Conservation (phyloP, 2,329 filamentous ascomycete genomes). For the Penicillium fuscoglaucum region DNA sequence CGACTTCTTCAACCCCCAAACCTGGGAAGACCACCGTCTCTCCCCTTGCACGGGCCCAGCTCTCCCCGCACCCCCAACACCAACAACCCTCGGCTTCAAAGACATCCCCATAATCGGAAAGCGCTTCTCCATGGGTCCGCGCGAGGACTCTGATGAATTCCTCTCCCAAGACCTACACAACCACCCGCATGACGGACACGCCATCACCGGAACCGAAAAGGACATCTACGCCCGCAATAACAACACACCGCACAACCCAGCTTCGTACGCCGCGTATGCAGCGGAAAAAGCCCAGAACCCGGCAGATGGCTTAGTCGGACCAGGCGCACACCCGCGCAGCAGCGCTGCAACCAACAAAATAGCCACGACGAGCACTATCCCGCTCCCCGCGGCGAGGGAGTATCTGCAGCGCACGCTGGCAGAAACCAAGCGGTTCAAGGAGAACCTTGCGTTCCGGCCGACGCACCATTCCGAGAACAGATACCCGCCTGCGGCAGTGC, state of each 20-base stretch:
- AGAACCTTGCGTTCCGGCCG: conserved; percentile 65
- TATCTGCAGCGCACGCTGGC: conserved; percentile 77
- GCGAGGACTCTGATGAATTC: conserved; percentile 18
- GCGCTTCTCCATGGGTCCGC: conserved; percentile 34
- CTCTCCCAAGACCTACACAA: conserved; percentile 25
- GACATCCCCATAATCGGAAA: conserved; percentile 44
- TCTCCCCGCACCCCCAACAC: conserved; percentile 56
- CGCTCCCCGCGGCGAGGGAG: conserved; percentile 54
- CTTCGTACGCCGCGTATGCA: conserved; percentile 11
- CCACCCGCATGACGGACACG: not conserved
- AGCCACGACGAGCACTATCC: conserved; percentile 47
- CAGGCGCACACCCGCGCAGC: conserved; percentile 27
- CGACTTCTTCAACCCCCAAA: conserved; percentile 77
- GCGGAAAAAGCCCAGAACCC: conserved; percentile 21
- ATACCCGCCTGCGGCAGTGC: conserved; percentile 78
- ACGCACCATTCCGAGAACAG: conserved; percentile 63
- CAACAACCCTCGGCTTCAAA: conserved; percentile 33
- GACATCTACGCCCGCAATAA: conserved; percentile 4
- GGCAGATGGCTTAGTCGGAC: conserved; percentile 33
- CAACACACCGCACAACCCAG: conserved; percentile 7
- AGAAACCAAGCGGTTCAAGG: conserved; percentile 72
- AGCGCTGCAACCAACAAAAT: conserved; percentile 30
- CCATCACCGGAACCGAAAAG: conserved; percentile 15
- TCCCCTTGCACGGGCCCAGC: conserved; percentile 75
- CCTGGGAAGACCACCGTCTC: conserved; percentile 75